Base-by-base conservation (phyloP, 371 early-diverging fungal species). In the Rhizomucor pusillus region DNA sequence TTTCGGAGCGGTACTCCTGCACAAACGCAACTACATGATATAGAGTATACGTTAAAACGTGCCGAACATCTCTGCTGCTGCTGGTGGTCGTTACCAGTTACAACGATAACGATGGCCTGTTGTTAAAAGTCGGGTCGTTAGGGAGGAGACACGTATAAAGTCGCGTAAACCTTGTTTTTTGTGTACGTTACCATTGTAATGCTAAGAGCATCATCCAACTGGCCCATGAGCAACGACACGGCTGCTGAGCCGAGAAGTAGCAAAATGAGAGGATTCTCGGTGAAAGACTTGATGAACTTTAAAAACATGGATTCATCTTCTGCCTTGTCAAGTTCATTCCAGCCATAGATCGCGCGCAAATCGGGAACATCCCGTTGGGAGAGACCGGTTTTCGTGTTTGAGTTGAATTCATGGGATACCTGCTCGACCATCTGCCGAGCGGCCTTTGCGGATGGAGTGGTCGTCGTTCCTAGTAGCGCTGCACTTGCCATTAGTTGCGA, bases 131-230 rank as follows among this genome's bases (percentile, higher is more conserved):
- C 13, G 41, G 41, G 33, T 41, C 19, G 11, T n/a, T 6, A 34
- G 40, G 35, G 20, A 35, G 23, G 23, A 44, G 18, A 45, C 24
- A 46, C 45, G 35, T 25, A 22, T 47, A 16, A 50, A 51, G n/a
- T n/a, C n/a, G n/a, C 19, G 41, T 7, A 43, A 7, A 18, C 40
- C 13, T 1, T 25, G 29, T 23, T 23, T 19, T 19, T 22, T 60
- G 60, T n/a, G n/a, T n/a, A 3, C 7, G 7, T 58, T 72, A 91
- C 96, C 82, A 95, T 69, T 0, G 94, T 86, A 47, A 98, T 96
- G 63, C 91, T 91, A 60, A 96, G 79, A 16, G 97, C 98, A 65
- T 98, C 96, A 60, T 94, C 94, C 59, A 82, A 72, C 63, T 97
- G 90, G 10, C 94, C 94, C 76, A 97, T 81, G 24, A 92, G 57